Evolutionary conservation across 108 stramenopile genomes (phyloP).

Genomic region (Skeletonema tropicum): DNA sequence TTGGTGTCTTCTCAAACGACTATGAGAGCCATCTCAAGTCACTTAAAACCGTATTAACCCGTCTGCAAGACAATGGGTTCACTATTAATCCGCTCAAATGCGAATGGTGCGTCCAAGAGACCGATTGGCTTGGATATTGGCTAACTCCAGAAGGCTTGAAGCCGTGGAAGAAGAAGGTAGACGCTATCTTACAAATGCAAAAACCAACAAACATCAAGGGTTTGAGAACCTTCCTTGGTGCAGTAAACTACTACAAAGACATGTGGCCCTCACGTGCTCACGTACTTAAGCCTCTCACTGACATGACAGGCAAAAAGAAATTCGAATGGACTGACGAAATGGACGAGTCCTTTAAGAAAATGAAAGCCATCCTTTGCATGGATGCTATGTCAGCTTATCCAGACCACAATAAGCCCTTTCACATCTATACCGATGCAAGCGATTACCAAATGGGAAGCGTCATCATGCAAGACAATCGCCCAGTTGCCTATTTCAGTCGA

Average conservation of each 20-base stretch:
- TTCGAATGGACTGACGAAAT: constrained; percentile 37
- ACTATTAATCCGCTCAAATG: constrained; percentile 61
- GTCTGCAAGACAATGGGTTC: constrained; percentile 41
- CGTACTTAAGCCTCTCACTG: constrained; percentile 50
- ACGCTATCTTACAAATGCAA: constrained; percentile 42
- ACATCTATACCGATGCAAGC: constrained; percentile 49
- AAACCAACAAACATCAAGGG: constrained; percentile 23
- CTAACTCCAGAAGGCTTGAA: constrained; percentile 53
- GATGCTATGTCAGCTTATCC: constrained; percentile 44
- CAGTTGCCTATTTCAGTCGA: constrained; percentile 28
- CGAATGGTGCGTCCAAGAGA: constrained; percentile 59
- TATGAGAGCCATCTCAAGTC: constrained; percentile 25
- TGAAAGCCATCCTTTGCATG: constrained; percentile 23
- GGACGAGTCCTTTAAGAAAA: constrained; percentile 42
- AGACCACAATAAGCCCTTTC: constrained; percentile 39
- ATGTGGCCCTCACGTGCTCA: constrained; percentile 56
- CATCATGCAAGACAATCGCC: constrained; percentile 21
- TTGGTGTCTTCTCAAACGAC: constrained; percentile 14
- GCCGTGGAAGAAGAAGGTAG: constrained; percentile 56
- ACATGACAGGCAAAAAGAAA: constrained; percentile 21
- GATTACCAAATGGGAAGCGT: constrained; percentile 32
- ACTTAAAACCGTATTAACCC: constrained; percentile 6
- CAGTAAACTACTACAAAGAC: constrained; percentile 46
- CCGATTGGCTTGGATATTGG: constrained; percentile 70
- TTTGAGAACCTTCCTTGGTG: constrained; percentile 48